Base-by-base conservation (phyloP, 2,329 filamentous ascomycete species). In the Albophoma yamanashiensis region DNA sequence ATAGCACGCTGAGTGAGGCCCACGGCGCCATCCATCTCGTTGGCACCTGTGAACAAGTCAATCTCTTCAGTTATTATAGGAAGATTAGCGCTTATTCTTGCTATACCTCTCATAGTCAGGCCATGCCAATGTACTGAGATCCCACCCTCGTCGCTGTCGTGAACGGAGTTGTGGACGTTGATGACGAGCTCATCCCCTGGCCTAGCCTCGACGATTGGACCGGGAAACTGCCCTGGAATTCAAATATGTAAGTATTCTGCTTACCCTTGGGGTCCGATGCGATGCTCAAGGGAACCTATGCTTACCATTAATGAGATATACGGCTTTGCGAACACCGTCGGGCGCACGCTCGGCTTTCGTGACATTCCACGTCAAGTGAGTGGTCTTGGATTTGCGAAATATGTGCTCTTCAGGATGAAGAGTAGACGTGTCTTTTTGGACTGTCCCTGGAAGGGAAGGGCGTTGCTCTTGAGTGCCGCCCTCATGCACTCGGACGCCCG, bases 121-220 rank as follows among this genome's bases (percentile, higher is more conserved):
- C 87, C 87, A 67, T 90, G 87, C 74, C 86, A 90, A 67, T 90
- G 87, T 17, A 89, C 75, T 55, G 80, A 79, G 2, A 86, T 84
- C 17, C 62, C 62, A 0, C 38, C 55, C 17, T 62, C 55, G 9
- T 36, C 45, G 12, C 43, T 7, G 31, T 62, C 59, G 17, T 63
- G 38, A 65, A 78, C 70, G 11, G 63, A 64, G 65, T 79, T 79
- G 57, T 71, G 67, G 6, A 79, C 75, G 4, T 66, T 66, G 17
- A 79, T 71, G 2, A 73, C 67, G 45, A 80, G 64, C 25, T 71
- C 72, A 63, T 80, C 78, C 12, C 77, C 78, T 2, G 68, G 69
- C 61, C 75, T 74, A 9, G 74, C 78, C 65, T 79, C 76, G 58
- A 79, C 73, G 57, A 77, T 62, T 15, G 77, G 77, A 0, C 77